Percentiles rank a stretch among this genome's conserved stretches.
Conservation (phyloP, 2,329 filamentous ascomycete genomes). For the Lachnellula willkommii region DNA sequence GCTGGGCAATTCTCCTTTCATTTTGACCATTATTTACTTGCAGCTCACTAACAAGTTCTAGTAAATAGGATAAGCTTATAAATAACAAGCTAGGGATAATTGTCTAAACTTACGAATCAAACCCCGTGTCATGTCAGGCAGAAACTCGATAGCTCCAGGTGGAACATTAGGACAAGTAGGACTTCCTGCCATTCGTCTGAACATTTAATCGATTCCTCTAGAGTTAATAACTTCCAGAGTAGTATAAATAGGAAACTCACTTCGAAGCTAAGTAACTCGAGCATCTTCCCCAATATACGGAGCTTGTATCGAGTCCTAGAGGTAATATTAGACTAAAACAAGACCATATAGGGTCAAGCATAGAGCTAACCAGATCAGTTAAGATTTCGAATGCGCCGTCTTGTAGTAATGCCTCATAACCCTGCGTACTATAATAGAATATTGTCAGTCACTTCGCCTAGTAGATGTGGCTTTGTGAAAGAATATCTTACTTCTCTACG, state of each 20-base stretch:
- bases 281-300: neutral
- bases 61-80: neutral
- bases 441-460: neutral
- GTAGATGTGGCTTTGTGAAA: neutral
- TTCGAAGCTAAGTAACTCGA: slow-evolving; percentile 1
- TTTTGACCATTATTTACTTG: too few species aligned
- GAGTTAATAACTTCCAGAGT: neutral
- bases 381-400: neutral
- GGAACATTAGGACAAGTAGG: neutral
- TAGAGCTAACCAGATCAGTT: neutral
- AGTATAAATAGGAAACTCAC: slow-evolving; percentile 1
- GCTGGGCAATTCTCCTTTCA: too few species aligned
- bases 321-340: neutral
- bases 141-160: neutral
- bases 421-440: neutral
- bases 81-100: neutral
- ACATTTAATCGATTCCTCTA: slow-evolving; percentile 1
- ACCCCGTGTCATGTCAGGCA: neutral
- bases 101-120: neutral
- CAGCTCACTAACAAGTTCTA: neutral
- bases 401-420: neutral
- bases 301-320: neutral
- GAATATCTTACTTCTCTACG: neutral
- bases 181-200: neutral
- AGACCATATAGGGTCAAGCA: neutral